These are phyloP conservation scores for Agaricus sinodeliciosus DNA, from an alignment of 768 basidiomycete genomes.

Conservation along the genomic window DNA sequence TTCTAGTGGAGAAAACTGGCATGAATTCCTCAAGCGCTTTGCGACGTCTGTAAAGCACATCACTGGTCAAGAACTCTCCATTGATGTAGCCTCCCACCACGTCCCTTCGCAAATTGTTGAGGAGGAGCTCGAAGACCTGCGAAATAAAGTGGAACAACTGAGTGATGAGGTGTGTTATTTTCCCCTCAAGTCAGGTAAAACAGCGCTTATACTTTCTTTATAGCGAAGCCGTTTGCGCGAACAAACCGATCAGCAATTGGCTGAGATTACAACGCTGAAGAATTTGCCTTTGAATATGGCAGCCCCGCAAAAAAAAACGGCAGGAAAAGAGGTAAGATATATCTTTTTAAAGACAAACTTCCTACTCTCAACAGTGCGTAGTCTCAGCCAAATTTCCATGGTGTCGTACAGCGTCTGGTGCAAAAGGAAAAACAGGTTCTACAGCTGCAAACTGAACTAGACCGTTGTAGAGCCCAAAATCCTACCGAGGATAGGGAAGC, in stretches of 20 bases:
- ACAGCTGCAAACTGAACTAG: constrained; percentile 67
- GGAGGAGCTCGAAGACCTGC: constrained; percentile 56
- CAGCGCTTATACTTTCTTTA: not conserved
- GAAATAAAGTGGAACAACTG: constrained; percentile 54
- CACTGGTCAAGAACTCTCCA: constrained; percentile 57
- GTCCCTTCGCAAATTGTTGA: constrained; percentile 37
- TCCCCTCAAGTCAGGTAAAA: not conserved
- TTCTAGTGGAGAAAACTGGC: constrained; percentile 61
- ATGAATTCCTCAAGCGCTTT: constrained; percentile 52
- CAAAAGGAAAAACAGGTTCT: constrained; percentile 83
- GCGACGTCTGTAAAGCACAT: constrained; percentile 56
- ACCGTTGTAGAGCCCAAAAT: constrained; percentile 51
- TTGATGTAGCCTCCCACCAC: constrained; percentile 33
- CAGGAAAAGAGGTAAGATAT: constrained; percentile 51
- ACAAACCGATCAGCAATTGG: constrained; percentile 56
- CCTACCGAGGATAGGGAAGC: constrained; percentile 51
- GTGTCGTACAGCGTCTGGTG: constrained; percentile 72
- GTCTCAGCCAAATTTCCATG: constrained; percentile 49
- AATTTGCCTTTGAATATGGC: constrained; percentile 36
- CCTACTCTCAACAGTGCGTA: not conserved
- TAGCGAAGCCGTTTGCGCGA: constrained; percentile 47
- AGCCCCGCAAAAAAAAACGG: constrained; percentile 28
- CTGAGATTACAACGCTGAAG: constrained; percentile 61
- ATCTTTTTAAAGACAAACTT: not conserved
- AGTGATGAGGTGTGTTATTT: constrained; percentile 49